These are phyloP conservation scores for Candida albicans DNA, from an alignment of 1,139 yeast genomes.

Conservation along the genomic window DNA sequence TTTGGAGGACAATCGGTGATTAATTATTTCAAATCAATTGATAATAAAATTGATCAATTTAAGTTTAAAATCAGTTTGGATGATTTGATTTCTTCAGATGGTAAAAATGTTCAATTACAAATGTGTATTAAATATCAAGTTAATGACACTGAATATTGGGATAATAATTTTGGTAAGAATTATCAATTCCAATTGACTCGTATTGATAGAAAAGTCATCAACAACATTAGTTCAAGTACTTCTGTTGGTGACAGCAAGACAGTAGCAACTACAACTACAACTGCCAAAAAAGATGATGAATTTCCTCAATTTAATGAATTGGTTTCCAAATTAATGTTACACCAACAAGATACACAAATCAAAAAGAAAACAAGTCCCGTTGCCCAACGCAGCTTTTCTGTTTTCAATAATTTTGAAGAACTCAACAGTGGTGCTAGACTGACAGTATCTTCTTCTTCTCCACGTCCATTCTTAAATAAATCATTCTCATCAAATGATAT, in stretches of 20 bases:
- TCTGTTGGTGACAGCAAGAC: too few relatives aligned
- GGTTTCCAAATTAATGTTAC: conserved; percentile 14
- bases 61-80: conserved; percentile 35
- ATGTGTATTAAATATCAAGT: conserved; percentile 30
- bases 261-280: background rate
- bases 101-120: conserved; percentile 18
- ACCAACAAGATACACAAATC: conserved; percentile 8
- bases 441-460: background rate
- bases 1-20: conserved; percentile 25
- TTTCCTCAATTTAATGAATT: conserved; percentile 29
- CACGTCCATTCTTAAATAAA: conserved; percentile 26
- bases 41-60: conserved; percentile 37
- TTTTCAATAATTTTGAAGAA: conserved; percentile 12
- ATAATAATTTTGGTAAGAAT: conserved; percentile 32
- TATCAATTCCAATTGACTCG: conserved; percentile 25
- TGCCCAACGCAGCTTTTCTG: conserved; percentile 11
- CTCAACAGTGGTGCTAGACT: conserved; percentile 1
- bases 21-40: conserved; percentile 26
- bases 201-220: conserved; percentile 4
- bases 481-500: conserved; percentile 30
- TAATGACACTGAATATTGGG: conserved; percentile 30
- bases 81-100: conserved; percentile 18
- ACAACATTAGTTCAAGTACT: too few relatives aligned
- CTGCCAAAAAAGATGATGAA: conserved; percentile 6
- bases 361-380: conserved; percentile 1